These are phyloP conservation scores for Amanita rimosa DNA, from an alignment of 768 basidiomycete species.

Conservation along the genomic window DNA sequence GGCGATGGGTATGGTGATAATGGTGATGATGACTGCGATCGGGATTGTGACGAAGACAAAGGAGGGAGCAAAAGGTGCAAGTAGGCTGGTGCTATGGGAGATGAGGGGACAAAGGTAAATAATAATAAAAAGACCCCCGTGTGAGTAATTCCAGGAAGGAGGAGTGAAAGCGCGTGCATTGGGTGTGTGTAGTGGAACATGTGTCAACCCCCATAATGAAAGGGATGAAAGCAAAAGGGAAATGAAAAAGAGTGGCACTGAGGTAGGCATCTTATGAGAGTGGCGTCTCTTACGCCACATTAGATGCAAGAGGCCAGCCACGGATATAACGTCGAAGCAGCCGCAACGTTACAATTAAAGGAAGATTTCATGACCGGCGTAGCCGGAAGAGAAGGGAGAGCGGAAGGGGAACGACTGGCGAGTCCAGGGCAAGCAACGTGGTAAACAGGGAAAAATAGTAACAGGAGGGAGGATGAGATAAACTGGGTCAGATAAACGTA, in stretches of 20 bases:
- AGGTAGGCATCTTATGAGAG: neutral
- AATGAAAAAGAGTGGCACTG: neutral
- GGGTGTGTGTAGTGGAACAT: neutral
- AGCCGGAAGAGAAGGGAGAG: too few species aligned
- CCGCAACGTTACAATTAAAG: neutral
- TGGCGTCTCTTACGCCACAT: neutral
- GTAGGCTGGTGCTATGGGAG: constrained; percentile 53
- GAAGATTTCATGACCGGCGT: neutral
- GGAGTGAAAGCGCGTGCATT: neutral
- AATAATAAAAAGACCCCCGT: too few species aligned
- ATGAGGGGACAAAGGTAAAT: neutral
- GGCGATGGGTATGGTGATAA: constrained; percentile 25
- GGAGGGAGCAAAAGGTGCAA: constrained; percentile 32
- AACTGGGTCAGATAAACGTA: constrained; percentile 25
- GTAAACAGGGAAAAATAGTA: neutral
- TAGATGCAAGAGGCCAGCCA: neutral
- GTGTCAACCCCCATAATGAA: neutral
- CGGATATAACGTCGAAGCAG: neutral
- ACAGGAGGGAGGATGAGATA: constrained; percentile 1
- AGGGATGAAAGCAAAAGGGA: neutral
- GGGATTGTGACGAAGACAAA: neutral
- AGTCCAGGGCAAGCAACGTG: neutral
- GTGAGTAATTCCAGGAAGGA: too few species aligned
- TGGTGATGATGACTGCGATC: constrained; percentile 28
- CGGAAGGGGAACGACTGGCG: neutral